phyloP scores from a whole-genome alignment of 441 rosid genomes.

The Eruca vesicaria region DNA sequence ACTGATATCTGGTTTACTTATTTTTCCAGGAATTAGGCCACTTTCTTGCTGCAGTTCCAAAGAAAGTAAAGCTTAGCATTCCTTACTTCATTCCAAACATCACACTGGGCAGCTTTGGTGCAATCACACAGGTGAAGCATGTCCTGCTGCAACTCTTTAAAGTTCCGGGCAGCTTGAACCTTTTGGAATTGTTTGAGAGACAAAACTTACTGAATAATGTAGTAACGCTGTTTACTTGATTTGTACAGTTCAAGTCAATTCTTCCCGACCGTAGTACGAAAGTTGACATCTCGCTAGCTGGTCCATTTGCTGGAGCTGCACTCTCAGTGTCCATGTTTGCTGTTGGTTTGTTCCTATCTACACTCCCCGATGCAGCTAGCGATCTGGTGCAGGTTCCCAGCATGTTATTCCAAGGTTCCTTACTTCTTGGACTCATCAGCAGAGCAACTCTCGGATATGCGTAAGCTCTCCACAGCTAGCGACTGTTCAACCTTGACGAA shows the following conservation, averaged over 20 bases:
- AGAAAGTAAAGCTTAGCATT: constrained; percentile 91
- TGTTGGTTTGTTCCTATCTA: constrained; percentile 83
- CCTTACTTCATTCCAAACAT: constrained; percentile 95
- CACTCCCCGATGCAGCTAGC: constrained; percentile 68
- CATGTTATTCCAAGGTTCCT: constrained; percentile 88
- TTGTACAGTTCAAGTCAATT: constrained; percentile 85
- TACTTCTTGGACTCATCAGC: constrained; percentile 94
- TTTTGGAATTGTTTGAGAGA: background rate
- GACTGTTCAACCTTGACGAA: constrained; percentile 13
- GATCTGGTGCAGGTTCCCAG: constrained; percentile 95
- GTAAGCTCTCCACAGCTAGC: constrained; percentile 47
- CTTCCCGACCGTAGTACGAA: constrained; percentile 92
- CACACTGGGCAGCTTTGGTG: constrained; percentile 97
- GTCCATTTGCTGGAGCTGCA: constrained; percentile 94
- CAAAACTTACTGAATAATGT: background rate
- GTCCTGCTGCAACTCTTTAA: constrained; percentile 7
- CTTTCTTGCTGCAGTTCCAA: constrained; percentile 87
- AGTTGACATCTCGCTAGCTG: constrained; percentile 90
- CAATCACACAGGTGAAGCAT: constrained; percentile 83
- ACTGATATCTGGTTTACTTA: background rate
- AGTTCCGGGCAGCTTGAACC: background rate
- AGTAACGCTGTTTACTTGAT: background rate
- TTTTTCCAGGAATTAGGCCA: constrained; percentile 85
- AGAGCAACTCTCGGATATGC: constrained; percentile 86
- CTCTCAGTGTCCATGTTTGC: constrained; percentile 85